A percentile compares a stretch with the other conserved stretches of the same genome.
These are phyloP conservation scores for Spergularia azorica DNA, from an alignment of 179 eudicot genomes.

Conservation along the genomic window DNA sequence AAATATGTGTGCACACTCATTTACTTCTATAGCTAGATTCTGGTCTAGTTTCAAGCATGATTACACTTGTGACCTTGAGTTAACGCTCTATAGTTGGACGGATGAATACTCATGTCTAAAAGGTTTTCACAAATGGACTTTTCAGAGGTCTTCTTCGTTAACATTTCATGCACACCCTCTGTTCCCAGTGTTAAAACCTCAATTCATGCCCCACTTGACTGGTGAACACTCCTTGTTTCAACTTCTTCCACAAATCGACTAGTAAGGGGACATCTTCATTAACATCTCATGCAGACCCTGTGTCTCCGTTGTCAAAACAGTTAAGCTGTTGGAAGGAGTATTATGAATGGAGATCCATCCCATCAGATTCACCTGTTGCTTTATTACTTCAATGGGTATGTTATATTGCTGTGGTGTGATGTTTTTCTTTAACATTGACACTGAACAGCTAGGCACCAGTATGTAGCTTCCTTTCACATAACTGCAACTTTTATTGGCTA, in stretches of 20 bases:
- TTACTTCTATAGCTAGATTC: not conserved
- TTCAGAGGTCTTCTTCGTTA: too few relatives aligned
- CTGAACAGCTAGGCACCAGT: not conserved
- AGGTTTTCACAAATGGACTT: too few relatives aligned
- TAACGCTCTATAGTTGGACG: too few relatives aligned
- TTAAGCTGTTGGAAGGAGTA: slow-evolving; percentile 79
- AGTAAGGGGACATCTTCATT: slow-evolving; percentile 16
- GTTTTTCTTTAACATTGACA: not conserved
- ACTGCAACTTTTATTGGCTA: not conserved
- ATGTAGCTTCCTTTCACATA: not conserved
- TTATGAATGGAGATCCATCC: slow-evolving; percentile 85
- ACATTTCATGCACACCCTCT: too few relatives aligned
- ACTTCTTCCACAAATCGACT: slow-evolving; percentile 16
- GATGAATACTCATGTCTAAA: too few relatives aligned
- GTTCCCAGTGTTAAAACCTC: too few relatives aligned
- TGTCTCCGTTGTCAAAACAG: slow-evolving; percentile 46
- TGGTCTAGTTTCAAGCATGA: not conserved
- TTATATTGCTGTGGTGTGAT: not conserved
- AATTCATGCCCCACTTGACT: not conserved
- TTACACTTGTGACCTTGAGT: not conserved
- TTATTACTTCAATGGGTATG: slow-evolving; percentile 90
- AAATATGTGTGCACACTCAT: not conserved
- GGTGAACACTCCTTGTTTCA: slow-evolving; percentile 6
- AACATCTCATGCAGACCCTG: slow-evolving; percentile 59
- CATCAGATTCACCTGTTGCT: slow-evolving; percentile 73